Evolutionary conservation across 192 early-diverging fungal species (phyloP).

Genomic region (Coemansia sp.): DNA sequence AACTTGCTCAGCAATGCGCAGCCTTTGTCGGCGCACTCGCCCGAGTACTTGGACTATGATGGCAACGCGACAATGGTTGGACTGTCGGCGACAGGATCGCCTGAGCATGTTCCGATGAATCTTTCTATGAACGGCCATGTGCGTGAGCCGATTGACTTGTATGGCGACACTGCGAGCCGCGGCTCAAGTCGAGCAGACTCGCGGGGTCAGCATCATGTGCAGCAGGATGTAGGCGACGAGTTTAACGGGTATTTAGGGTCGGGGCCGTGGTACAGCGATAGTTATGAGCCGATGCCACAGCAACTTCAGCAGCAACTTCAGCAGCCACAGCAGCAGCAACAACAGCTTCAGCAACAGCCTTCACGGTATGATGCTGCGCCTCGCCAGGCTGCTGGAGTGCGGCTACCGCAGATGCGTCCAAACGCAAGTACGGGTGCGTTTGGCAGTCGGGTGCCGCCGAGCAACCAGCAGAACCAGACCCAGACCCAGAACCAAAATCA

Average conservation of each 20-base stretch:
- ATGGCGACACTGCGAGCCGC: conserved; percentile 1
- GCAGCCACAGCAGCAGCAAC: background rate
- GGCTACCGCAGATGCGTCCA: background rate
- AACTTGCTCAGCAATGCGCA: conserved; percentile 41
- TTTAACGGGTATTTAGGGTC: background rate
- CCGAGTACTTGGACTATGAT: conserved; percentile 14
- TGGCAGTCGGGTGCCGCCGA: background rate
- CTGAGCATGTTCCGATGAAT: background rate
- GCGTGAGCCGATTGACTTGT: conserved; percentile 4
- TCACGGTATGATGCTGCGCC: conserved; percentile 1
- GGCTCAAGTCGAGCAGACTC: conserved; percentile 5
- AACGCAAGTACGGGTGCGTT: background rate
- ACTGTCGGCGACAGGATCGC: conserved; percentile 6
- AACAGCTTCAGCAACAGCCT: background rate
- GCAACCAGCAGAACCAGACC: background rate
- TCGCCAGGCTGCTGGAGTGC: background rate
- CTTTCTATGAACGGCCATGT: background rate
- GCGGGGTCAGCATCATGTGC: background rate
- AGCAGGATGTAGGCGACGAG: background rate
- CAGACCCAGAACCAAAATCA: background rate
- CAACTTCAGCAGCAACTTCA: background rate
- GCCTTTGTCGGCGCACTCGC: conserved; percentile 2
- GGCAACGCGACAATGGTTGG: conserved; percentile 24
- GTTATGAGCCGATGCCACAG: background rate
- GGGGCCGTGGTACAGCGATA: conserved; percentile 3